Evolutionary conservation across 805 yeast species (phyloP), one percentile per base, ranked within the genome.

Genomic region (Myxozyma mucilagina): DNA sequence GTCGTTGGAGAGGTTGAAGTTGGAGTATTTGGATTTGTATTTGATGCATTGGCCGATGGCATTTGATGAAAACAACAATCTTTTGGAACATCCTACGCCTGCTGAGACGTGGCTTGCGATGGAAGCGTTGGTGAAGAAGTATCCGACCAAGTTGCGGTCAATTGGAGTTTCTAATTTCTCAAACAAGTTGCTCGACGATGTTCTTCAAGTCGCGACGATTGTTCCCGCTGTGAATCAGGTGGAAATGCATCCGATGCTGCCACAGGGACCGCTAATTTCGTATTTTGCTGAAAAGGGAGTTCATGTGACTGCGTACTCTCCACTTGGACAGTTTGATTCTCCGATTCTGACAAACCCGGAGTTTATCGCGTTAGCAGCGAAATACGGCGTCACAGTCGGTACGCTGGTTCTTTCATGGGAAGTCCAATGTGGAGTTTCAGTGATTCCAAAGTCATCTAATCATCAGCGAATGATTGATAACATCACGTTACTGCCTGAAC

Each of bases 31-130:
- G 55, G 96, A 90, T 72, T 76, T 89, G 44, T 85, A 85, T 71
- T 78, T 90, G 70, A 81, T 89, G 73, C 96, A 90, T 75, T 90
- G 96, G 96, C 96, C 96, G 4, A 81, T 82, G 47, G 76, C 87
- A 13, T 72, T 81, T 7, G 45, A 42, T 14, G 47, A 44, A 7
- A 20, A 42, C 6, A n/a, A 10, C 29, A 76, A 81, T 66, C 75
- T 87, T 53, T 77, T 82, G 56, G 75, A 75, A 32, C 71, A 80
- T 31, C 66, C 66, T 24, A 89, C 88, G 42, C 89, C 96, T 62
- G 71, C 82, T 47, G 87, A 83, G 67, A 89, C 96, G 32, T 90
- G 91, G 47, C 78, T 82, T 70, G 76, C 83, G 31, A 83, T 79
- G 69, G 84, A 89, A 76, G 75, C 79, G 59, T 75, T 86, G 57